Evolutionary conservation across 2,329 filamentous ascomycete genomes (phyloP).

Genomic region (Mollisia scopiformis): DNA sequence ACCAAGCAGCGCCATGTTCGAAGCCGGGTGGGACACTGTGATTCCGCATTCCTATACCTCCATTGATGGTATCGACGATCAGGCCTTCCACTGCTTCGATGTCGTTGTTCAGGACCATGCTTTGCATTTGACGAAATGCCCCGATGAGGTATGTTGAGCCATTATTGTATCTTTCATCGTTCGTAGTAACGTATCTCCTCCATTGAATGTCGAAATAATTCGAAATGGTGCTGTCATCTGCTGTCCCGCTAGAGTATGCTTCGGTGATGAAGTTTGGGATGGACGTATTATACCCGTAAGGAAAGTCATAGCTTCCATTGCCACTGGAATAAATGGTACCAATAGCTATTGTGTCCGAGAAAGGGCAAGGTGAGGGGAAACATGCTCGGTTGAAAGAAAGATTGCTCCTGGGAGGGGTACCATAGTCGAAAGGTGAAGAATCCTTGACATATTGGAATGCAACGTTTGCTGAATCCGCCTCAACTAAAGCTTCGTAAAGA

Average conservation of each 20-base stretch:
- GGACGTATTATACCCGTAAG: slow-evolving; percentile 26
- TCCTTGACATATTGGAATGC: slow-evolving; percentile 44
- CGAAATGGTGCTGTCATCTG: slow-evolving; percentile 38
- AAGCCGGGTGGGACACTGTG: slow-evolving; percentile 40
- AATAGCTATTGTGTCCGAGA: slow-evolving; percentile 26
- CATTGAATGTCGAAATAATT: slow-evolving; percentile 48
- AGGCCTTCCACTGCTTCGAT: slow-evolving; percentile 44
- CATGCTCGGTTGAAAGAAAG: slow-evolving; percentile 40
- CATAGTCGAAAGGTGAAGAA: slow-evolving; percentile 40
- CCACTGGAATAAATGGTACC: slow-evolving; percentile 16
- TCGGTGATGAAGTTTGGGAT: slow-evolving; percentile 40
- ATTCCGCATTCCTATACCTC: slow-evolving; percentile 49
- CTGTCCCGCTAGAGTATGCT: slow-evolving; percentile 42
- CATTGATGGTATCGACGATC: slow-evolving; percentile 44
- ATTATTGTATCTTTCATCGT: slow-evolving; percentile 34
- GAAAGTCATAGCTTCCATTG: slow-evolving; percentile 27
- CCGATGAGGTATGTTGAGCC: slow-evolving; percentile 37
- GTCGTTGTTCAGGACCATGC: slow-evolving; percentile 17
- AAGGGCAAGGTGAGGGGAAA: slow-evolving; percentile 20
- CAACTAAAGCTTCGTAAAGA: slow-evolving; percentile 43
- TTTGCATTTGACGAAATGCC: slow-evolving; percentile 27
- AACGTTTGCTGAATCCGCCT: slow-evolving; percentile 16
- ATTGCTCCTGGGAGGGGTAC: slow-evolving; percentile 41
- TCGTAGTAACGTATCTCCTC: slow-evolving; percentile 29
- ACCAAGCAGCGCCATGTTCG: slow-evolving; percentile 44